phyloP scores from a whole-genome alignment of 2,329 filamentous ascomycete genomes.

The Fusarium neocosmosporiellum region DNA sequence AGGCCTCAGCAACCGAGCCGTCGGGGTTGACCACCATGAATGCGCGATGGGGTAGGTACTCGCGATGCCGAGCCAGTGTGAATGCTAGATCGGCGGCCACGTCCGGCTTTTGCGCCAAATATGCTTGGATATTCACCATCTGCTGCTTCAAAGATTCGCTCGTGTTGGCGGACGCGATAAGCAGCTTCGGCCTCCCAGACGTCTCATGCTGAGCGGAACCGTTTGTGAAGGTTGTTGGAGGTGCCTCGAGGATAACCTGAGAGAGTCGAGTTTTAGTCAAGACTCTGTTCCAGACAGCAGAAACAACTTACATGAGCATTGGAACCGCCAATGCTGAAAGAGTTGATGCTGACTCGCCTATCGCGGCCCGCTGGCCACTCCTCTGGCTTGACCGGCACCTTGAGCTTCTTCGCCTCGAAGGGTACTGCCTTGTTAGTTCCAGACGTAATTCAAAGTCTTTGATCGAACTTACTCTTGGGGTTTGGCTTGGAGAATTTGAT shows the following conservation, averaged over 20 bases:
- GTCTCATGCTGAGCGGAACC: background rate
- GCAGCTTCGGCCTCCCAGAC: background rate
- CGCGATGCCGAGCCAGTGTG: background rate
- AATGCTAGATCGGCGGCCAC: background rate
- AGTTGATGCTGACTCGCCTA: constrained; percentile 50
- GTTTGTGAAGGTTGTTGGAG: background rate
- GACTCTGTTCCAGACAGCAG: no score
- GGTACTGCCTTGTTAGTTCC: constrained; percentile 16
- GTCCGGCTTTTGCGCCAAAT: background rate
- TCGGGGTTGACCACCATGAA: background rate
- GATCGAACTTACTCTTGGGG: constrained; percentile 17
- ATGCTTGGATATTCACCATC: background rate
- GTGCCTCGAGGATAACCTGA: background rate
- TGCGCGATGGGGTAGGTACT: background rate
- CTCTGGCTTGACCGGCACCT: constrained; percentile 37
- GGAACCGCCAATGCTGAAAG: constrained; percentile 53
- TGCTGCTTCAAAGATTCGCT: background rate
- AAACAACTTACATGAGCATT: constrained; percentile 49
- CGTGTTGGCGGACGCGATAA: background rate
- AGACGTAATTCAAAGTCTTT: no score
- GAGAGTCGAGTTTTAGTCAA: background rate
- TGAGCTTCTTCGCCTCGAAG: constrained; percentile 38
- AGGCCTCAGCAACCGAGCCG: background rate
- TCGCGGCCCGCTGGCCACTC: constrained; percentile 39
- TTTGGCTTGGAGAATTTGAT: constrained; percentile 46